Evolutionary conservation across 352 stramenopile species (phyloP).

Genomic region (Phytophthora citricola): DNA sequence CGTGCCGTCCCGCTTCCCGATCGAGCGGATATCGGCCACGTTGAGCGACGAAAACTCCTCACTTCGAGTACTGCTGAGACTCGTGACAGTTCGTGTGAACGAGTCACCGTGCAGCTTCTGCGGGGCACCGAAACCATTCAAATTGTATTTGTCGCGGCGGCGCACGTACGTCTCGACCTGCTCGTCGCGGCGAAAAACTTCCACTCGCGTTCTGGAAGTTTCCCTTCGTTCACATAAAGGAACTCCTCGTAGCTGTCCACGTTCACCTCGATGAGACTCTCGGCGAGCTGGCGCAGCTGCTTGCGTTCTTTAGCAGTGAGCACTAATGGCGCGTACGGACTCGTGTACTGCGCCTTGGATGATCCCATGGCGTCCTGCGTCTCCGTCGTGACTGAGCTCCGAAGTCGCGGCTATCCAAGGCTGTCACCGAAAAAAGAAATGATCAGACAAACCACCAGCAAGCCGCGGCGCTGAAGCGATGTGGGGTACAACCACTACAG

Average conservation of each 20-base stretch:
- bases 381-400: conserved; percentile 7
- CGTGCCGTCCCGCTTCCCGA: conserved; percentile 30
- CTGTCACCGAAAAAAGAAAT: conserved; percentile 14
- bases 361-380: conserved; percentile 31
- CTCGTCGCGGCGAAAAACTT: conserved; percentile 33
- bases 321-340: conserved; percentile 24
- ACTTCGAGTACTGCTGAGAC: conserved; percentile 22
- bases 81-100: conserved; percentile 16
- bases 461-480: conserved; percentile 4
- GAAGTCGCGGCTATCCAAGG: conserved; percentile 13
- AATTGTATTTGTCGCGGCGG: conserved; percentile 32
- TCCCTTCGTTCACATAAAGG: conserved; percentile 21
- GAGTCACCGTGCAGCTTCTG: conserved; percentile 26
- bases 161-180: conserved; percentile 35
- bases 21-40: conserved; percentile 29
- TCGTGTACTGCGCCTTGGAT: conserved; percentile 26
- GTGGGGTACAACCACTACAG: not conserved
- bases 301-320: conserved; percentile 27
- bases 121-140: conserved; percentile 26
- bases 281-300: conserved; percentile 27
- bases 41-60: conserved; percentile 30
- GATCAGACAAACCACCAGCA: conserved; percentile 13
- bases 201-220: conserved; percentile 29
- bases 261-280: conserved; percentile 32
- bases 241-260: conserved; percentile 35